phyloP scores from a whole-genome alignment of 768 basidiomycete genomes.

The Lyophyllum atratum region DNA sequence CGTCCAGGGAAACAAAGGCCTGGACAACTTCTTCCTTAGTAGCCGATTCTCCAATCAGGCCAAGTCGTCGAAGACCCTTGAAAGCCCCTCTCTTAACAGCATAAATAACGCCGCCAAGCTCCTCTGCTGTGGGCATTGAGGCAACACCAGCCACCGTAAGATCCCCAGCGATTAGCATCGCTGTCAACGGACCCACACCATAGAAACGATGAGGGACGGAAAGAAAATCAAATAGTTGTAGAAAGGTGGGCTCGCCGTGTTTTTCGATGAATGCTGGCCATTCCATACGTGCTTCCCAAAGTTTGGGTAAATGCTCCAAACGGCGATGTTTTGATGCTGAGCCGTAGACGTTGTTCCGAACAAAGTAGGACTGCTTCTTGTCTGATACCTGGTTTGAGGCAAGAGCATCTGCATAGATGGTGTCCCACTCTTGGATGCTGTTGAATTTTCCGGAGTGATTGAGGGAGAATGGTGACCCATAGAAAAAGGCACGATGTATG shows the following conservation, averaged over 20 bases:
- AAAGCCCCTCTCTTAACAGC: too few species aligned
- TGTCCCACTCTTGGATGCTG: not conserved
- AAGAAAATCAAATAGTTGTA: too few species aligned
- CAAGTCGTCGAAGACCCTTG: too few species aligned
- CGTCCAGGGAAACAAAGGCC: too few species aligned
- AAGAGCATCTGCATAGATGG: not conserved
- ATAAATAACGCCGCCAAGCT: too few species aligned
- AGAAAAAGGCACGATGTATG: not conserved
- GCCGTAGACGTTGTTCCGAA: not conserved
- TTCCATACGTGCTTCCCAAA: not conserved
- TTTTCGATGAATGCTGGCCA: not conserved
- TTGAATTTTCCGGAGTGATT: not conserved
- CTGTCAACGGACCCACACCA: too few species aligned
- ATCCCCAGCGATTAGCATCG: too few species aligned
- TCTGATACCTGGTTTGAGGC: not conserved
- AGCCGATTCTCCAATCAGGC: too few species aligned
- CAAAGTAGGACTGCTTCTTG: not conserved
- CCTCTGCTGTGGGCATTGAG: too few species aligned
- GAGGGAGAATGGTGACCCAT: not conserved
- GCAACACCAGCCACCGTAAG: too few species aligned
- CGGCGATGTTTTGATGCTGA: not conserved
- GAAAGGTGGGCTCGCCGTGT: not conserved
- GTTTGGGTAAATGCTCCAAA: not conserved
- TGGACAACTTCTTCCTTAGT: too few species aligned
- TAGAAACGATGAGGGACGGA: too few species aligned